Conservation (phyloP, 192 early-diverging fungal genomes). For the Backusella tuberculispora region DNA sequence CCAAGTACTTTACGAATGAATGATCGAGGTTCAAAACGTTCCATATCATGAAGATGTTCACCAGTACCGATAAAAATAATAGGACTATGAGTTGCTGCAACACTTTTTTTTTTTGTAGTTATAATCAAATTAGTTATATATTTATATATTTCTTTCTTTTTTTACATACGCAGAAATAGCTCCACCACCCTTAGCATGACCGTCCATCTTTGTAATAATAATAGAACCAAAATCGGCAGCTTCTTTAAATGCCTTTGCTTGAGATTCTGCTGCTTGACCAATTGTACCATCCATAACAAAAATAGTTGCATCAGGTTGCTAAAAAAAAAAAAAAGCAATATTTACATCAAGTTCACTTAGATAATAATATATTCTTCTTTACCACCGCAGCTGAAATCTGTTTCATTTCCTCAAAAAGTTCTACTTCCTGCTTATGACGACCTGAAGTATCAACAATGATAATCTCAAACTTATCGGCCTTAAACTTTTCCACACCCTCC, state of each 20-base stretch:
- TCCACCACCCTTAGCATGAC: conserved; percentile 98
- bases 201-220: conserved; percentile 98
- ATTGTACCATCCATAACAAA: conserved; percentile 99
- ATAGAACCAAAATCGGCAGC: conserved; percentile 93
- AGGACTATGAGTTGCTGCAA: conserved; percentile 90
- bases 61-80: conserved; percentile 97
- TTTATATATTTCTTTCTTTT: not conserved
- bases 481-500: conserved; percentile 95
- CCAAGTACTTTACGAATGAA: conserved; percentile 95
- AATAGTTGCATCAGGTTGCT: conserved; percentile 86
- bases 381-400: conserved; percentile 86
- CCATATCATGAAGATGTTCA: conserved; percentile 96
- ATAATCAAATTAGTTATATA: not conserved
- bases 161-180: conserved; percentile 86
- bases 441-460: conserved; percentile 99
- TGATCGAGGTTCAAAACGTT: conserved; percentile 82
- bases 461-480: conserved; percentile 90
- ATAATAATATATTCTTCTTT: conserved; percentile 21
- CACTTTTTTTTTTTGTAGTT: conserved; percentile 46
- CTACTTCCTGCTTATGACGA: conserved; percentile 91
- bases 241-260: conserved; percentile 92
- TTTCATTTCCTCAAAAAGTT: conserved; percentile 96
- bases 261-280: conserved; percentile 94
- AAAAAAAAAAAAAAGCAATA: not conserved
- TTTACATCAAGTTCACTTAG: not conserved